Conservation (phyloP, 352 stramenopile species). For the Globisporangium cederbergense region DNA sequence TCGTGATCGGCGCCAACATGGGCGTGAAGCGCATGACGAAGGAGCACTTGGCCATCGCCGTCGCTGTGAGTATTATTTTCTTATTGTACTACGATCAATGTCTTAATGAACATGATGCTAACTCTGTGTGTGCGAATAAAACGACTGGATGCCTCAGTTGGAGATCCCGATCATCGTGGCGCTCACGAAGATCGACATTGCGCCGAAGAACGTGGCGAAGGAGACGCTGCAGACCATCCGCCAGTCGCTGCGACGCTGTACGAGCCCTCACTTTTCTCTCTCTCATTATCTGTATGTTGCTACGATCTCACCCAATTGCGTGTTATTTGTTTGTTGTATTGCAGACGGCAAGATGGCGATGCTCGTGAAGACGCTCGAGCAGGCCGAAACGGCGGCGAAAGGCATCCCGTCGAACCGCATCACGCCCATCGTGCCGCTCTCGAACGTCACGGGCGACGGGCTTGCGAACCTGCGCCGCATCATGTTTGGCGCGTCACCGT, state of each 20-base stretch:
- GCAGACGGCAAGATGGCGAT: conserved; percentile 92
- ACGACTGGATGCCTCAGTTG: conserved; percentile 35
- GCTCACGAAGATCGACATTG: conserved; percentile 94
- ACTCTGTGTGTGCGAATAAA: conserved; percentile 2
- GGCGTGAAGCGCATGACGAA: conserved; percentile 94
- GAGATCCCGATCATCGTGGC: conserved; percentile 93
- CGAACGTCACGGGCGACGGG: conserved; percentile 96
- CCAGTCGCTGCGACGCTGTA: conserved; percentile 81
- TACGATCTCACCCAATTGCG: background rate
- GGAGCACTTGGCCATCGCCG: conserved; percentile 91
- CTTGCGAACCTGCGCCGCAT: conserved; percentile 74
- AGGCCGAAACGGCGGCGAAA: conserved; percentile 86
- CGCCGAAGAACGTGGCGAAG: conserved; percentile 90
- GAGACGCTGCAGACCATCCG: conserved; percentile 89
- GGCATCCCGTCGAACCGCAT: conserved; percentile 90
- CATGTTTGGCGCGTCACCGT: conserved; percentile 63
- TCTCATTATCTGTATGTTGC: background rate
- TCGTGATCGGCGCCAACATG: conserved; percentile 94
- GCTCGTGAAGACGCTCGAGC: conserved; percentile 86
- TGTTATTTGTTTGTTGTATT: background rate
- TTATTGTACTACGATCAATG: background rate
- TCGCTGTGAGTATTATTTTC: conserved; percentile 46
- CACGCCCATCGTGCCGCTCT: conserved; percentile 96
- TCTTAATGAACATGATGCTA: background rate
- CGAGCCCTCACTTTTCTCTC: conserved; percentile 8